Evolutionary conservation across 257 asterid genomes (phyloP).

Genomic region (Solanum pennellii): DNA sequence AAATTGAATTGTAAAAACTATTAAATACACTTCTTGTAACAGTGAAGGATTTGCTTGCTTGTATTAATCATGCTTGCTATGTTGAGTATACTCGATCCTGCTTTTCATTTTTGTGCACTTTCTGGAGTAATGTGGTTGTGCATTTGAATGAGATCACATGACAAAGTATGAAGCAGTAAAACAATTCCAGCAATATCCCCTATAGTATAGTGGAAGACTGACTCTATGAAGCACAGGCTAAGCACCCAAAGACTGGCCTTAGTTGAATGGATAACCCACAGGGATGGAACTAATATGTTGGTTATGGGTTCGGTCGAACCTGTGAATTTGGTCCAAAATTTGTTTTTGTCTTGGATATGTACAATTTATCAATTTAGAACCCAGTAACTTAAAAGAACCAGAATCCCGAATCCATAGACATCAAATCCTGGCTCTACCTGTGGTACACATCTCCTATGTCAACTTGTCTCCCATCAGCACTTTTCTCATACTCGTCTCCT

Average conservation of each 20-base stretch:
- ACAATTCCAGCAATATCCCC: neutral
- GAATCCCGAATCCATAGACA: neutral
- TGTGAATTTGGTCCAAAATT: neutral
- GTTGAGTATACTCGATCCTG: neutral
- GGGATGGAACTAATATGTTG: neutral
- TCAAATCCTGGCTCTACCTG: neutral
- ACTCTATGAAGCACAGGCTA: neutral
- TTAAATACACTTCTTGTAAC: neutral
- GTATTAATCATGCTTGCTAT: neutral
- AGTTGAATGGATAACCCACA: neutral
- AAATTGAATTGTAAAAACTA: neutral
- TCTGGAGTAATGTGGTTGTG: neutral
- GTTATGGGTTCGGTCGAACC: neutral
- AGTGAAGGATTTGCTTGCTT: neutral
- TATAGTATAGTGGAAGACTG: neutral
- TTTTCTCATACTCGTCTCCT: neutral
- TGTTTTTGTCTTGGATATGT: neutral
- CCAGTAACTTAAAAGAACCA: neutral
- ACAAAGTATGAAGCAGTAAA: neutral
- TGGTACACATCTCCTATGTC: neutral
- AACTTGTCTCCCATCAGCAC: neutral
- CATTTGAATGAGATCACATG: neutral
- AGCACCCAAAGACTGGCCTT: neutral
- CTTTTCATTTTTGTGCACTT: neutral
- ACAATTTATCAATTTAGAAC: neutral